Conservation (phyloP, 208 protist genomes). For the Zelonia costaricensis region DNA sequence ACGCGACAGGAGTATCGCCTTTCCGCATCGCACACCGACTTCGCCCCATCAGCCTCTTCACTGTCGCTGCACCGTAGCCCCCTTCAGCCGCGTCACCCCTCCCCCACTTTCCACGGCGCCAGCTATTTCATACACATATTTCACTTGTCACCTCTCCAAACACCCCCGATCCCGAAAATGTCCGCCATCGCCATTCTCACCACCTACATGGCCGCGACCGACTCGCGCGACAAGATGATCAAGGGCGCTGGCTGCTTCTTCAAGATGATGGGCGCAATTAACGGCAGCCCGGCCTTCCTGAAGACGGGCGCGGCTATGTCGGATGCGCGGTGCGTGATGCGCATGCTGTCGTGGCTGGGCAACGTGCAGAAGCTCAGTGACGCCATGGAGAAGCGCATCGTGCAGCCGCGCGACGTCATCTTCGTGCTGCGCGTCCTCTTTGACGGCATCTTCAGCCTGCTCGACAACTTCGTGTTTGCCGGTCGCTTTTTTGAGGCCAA, state of each 20-base stretch:
- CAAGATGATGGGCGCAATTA: constrained; percentile 52
- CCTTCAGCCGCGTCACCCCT: no score
- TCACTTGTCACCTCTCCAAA: background rate
- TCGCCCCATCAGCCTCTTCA: no score
- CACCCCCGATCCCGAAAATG: constrained; percentile 14
- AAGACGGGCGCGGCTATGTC: constrained; percentile 62
- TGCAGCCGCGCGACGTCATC: constrained; percentile 55
- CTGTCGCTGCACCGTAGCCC: no score
- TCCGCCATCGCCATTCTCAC: constrained; percentile 37
- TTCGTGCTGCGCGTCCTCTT: constrained; percentile 64
- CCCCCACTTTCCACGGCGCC: no score
- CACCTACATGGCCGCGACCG: constrained; percentile 56
- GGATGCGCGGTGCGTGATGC: constrained; percentile 68
- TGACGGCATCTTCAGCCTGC: constrained; percentile 75
- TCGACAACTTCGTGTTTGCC: constrained; percentile 81
- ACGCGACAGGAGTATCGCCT: no score
- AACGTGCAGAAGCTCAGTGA: constrained; percentile 66
- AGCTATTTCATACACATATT: no score
- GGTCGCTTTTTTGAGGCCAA: constrained; percentile 46
- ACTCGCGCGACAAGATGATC: constrained; percentile 80
- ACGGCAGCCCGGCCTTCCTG: constrained; percentile 39
- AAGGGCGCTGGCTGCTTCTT: constrained; percentile 73
- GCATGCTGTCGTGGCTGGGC: constrained; percentile 63
- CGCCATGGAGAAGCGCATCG: constrained; percentile 47
- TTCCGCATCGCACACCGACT: no score